phyloP scores from a whole-genome alignment of 306 rosid species.

The Trifolium dubium region DNA sequence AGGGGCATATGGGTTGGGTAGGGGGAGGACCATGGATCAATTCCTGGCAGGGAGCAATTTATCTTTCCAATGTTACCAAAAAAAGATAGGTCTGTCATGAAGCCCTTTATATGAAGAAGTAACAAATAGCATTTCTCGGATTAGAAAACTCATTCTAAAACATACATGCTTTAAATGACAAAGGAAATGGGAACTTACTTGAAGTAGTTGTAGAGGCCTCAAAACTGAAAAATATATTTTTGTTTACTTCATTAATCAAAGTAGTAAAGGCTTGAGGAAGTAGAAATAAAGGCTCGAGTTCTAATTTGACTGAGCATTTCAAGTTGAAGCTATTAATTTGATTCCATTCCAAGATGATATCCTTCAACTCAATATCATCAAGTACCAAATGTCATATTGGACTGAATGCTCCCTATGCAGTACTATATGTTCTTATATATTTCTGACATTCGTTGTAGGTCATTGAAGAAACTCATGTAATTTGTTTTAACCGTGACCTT shows the following conservation, averaged over 20 bases:
- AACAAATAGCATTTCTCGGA: constrained; percentile 1
- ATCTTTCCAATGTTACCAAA: too few relatives aligned
- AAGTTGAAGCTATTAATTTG: constrained; percentile 29
- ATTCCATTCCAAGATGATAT: constrained; percentile 9
- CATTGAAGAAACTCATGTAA: too few relatives aligned
- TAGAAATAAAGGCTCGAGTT: constrained; percentile 2
- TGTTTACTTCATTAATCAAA: constrained; percentile 16
- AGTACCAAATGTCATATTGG: constrained; percentile 6
- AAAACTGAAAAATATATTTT: not conserved
- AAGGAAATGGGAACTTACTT: constrained; percentile 5
- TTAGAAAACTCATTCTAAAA: constrained; percentile 18
- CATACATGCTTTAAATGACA: constrained; percentile 7
- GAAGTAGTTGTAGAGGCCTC: constrained; percentile 12
- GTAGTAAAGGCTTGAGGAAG: not conserved
- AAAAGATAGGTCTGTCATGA: not conserved
- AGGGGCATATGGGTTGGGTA: too few relatives aligned
- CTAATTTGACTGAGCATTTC: constrained; percentile 6
- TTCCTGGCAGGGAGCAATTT: too few relatives aligned
- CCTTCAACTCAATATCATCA: constrained; percentile 17
- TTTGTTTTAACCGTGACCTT: not conserved
- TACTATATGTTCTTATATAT: not conserved
- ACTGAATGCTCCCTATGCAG: constrained; percentile 8
- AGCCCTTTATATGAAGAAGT: constrained; percentile 5
- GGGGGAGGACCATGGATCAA: too few relatives aligned
- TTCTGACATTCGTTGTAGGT: not conserved